Evolutionary conservation across 1,284 basidiomycete genomes (phyloP), one percentile per base, ranked within the genome.

Genomic region (Sanghuangporus weigelae): DNA sequence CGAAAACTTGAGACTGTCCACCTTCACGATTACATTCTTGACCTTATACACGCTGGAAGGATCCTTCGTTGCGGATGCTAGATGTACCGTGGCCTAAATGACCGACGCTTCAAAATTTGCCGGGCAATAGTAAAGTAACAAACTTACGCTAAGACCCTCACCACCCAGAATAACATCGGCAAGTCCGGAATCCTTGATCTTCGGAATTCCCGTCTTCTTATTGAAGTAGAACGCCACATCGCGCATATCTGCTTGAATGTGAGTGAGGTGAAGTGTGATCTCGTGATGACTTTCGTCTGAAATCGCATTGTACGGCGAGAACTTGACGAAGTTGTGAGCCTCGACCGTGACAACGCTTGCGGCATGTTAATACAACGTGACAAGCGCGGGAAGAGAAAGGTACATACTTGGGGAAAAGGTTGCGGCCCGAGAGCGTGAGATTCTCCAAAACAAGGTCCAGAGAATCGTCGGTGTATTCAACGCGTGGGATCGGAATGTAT

Each of bases 221-320:
- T 78, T 81, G 75, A 92, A 93, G 73, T 90, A 94, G 74, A 97
- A 96, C 12, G 90, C 87, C 19, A 97, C 92, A 71, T 97, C 95
- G 48, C 91, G 84, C 82, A 97, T 90, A 71, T 97, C 95, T n/a
- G 91, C 89, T 75, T 98, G 96, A 71, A 98, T 92, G 75, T 98
- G 95, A 26, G 80, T 79, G 44, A 95, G 79, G 6, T 83, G 85
- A 63, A 96, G 72, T n/a, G 81, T 85, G 70, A 95, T 84, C 67
- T 86, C 83, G 73, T 94, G 91, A 67, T 82, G 81, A 58, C 80
- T 75, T 65, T 84, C 79, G 70, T 93, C 89, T 16, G 73, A 69
- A 68, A 87, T 84, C 5, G 70, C 69, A 82, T 78, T 73, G 78
- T 94, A 94, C 0, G 93, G 93, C 39, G 83, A 86, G 75, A 96